Conservation (phyloP, 2,329 filamentous ascomycete genomes). For the Pseudogymnoascus destructans region DNA sequence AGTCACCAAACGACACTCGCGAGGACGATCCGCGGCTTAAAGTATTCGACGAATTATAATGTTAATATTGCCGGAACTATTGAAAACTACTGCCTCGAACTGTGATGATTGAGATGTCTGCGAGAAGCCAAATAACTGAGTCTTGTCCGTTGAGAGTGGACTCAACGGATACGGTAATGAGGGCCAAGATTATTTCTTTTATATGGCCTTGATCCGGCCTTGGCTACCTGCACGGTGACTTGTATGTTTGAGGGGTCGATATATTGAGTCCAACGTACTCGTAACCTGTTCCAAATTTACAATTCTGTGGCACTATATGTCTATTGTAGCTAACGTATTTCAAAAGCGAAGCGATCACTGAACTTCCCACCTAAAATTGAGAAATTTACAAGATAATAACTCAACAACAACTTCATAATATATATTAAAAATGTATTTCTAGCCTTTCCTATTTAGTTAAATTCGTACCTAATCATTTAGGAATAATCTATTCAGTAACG, state of each 20-base stretch:
- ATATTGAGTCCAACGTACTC: neutral
- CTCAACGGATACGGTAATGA: neutral
- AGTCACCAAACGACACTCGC: neutral
- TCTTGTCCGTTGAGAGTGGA: neutral
- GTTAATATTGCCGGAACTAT: neutral
- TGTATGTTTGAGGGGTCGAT: neutral
- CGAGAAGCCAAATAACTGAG: neutral
- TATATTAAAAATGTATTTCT: too few species aligned
- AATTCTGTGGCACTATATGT: neutral
- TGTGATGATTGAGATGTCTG: neutral
- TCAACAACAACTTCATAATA: too few species aligned
- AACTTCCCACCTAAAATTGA: too few species aligned
- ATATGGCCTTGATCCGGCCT: neutral
- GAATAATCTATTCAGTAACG: too few species aligned
- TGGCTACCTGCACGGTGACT: conserved; percentile 4
- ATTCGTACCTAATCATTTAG: too few species aligned
- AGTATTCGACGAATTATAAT: conserved; percentile 25
- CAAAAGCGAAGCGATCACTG: too few species aligned
- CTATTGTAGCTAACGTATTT: neutral
- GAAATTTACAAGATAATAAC: too few species aligned
- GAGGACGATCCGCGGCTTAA: conserved; percentile 23
- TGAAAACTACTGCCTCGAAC: neutral
- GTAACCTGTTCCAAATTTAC: neutral
- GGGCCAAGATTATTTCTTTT: neutral
- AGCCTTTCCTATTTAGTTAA: too few species aligned